Conservation (phyloP, 805 yeast species). For the Lipomyces orientalis region DNA sequence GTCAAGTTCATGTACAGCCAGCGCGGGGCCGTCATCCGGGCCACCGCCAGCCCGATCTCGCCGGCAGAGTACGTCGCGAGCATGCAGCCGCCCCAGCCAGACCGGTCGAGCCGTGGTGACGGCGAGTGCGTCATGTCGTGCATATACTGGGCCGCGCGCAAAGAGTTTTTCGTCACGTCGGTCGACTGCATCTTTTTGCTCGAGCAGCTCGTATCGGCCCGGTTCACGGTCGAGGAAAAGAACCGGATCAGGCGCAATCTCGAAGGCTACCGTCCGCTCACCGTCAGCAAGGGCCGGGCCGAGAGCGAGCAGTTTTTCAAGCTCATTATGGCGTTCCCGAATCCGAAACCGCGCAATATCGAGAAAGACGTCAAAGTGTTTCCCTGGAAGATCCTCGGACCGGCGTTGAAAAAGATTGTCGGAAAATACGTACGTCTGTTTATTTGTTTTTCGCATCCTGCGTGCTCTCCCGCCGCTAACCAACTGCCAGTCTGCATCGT, state of each 20-base stretch:
- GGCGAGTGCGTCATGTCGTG: constrained; percentile 47
- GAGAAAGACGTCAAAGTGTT: constrained; percentile 75
- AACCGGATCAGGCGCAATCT: constrained; percentile 70
- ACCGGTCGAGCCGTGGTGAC: constrained; percentile 22
- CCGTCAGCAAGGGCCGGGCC: constrained; percentile 57
- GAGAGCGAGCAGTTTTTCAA: constrained; percentile 51
- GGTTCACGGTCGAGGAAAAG: constrained; percentile 70
- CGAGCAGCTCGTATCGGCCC: constrained; percentile 60
- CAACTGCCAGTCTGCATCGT: neutral
- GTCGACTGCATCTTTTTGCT: constrained; percentile 66
- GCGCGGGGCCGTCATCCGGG: constrained; percentile 41
- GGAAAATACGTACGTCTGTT: constrained; percentile 53
- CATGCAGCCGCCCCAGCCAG: constrained; percentile 13
- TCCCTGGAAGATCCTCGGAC: constrained; percentile 59
- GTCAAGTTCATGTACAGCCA: constrained; percentile 49
- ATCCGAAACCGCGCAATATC: constrained; percentile 70
- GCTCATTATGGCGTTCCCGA: constrained; percentile 63
- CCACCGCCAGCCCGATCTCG: constrained; percentile 40
- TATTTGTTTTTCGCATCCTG: neutral
- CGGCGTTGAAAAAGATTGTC: constrained; percentile 62
- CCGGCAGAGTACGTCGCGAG: constrained; percentile 25
- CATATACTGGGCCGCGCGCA: constrained; percentile 59
- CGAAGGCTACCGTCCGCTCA: constrained; percentile 65
- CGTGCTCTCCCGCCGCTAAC: neutral
- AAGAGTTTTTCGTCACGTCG: constrained; percentile 62